Evolutionary conservation across 2,329 filamentous ascomycete species (phyloP).

Genomic region (Rhinocladiella similis): DNA sequence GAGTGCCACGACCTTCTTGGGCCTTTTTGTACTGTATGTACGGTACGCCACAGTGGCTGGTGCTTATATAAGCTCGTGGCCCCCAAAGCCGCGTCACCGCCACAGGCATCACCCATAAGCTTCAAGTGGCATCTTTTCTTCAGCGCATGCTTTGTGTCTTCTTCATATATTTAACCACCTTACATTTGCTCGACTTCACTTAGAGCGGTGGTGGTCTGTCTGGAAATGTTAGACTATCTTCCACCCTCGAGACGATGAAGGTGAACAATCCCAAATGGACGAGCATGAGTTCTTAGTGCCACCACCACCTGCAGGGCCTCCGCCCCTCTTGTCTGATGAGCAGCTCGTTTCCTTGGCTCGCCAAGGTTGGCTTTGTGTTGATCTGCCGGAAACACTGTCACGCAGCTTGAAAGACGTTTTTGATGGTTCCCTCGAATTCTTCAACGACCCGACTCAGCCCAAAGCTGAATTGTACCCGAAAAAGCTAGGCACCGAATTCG

Average conservation of each 20-base stretch:
- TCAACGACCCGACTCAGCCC: not conserved
- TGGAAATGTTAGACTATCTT: too few species aligned
- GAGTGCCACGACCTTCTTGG: too few species aligned
- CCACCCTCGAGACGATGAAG: not conserved
- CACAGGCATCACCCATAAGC: too few species aligned
- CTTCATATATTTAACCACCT: not conserved
- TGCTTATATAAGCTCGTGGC: too few species aligned
- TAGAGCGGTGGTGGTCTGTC: too few species aligned
- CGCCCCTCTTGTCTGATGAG: constrained; percentile 19
- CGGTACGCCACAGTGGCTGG: too few species aligned
- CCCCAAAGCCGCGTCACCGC: too few species aligned
- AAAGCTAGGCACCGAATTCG: constrained; percentile 31
- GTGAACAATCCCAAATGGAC: not conserved
- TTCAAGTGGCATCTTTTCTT: not conserved
- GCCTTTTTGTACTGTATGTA: too few species aligned
- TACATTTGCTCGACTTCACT: not conserved
- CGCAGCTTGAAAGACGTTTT: constrained; percentile 10
- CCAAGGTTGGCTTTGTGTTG: constrained; percentile 24
- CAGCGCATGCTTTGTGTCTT: not conserved
- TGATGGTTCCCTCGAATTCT: constrained; percentile 11
- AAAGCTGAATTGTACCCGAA: constrained; percentile 27
- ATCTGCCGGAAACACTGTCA: constrained; percentile 6
- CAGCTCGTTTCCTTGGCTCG: constrained; percentile 19
- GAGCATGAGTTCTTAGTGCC: not conserved
- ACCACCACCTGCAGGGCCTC: constrained; percentile 21